Percentiles rank a stretch among this genome's conserved stretches.
phyloP scores from a whole-genome alignment of 2,329 filamentous ascomycete genomes.

The Xylariaceae sp. region DNA sequence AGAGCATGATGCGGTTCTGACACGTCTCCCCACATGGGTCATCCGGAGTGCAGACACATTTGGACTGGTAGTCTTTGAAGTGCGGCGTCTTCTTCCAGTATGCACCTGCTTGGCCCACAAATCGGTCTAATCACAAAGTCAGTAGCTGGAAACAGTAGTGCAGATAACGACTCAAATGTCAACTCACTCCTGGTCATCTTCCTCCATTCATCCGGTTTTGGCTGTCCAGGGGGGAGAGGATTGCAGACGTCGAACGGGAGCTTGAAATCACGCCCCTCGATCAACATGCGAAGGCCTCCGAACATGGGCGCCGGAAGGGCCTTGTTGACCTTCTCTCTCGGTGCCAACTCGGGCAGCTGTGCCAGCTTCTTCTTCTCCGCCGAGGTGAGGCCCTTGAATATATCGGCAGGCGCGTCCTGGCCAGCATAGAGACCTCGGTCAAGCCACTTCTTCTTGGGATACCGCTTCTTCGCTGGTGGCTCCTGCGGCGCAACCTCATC shows the following conservation, averaged over 20 bases:
- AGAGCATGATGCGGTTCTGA: conserved; percentile 94
- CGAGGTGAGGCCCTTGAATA: conserved; percentile 42
- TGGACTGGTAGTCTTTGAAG: conserved; percentile 67
- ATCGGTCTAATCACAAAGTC: conserved; percentile 62
- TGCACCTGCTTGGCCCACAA: conserved; percentile 75
- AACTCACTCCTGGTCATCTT: conserved; percentile 83
- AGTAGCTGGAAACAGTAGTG: conserved; percentile 18
- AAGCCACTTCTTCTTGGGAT: conserved; percentile 80
- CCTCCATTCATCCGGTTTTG: conserved; percentile 88
- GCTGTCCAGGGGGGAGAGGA: conserved; percentile 76
- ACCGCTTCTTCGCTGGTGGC: conserved; percentile 32
- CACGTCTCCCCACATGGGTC: conserved; percentile 84
- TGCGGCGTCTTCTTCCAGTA: conserved; percentile 77
- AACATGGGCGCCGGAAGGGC: conserved; percentile 74
- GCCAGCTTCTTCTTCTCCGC: conserved; percentile 48
- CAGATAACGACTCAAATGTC: neutral
- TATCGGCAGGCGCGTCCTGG: conserved; percentile 54
- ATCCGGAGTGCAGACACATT: conserved; percentile 71
- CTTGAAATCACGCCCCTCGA: conserved; percentile 75
- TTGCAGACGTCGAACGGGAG: conserved; percentile 87
- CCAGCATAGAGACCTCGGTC: conserved; percentile 82
- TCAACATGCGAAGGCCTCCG: conserved; percentile 63
- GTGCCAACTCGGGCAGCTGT: conserved; percentile 42
- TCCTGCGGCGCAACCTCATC: conserved; percentile 33
- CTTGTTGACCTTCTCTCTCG: conserved; percentile 46